Base-by-base conservation (phyloP, 83 land plant species). In the Picea abies region DNA sequence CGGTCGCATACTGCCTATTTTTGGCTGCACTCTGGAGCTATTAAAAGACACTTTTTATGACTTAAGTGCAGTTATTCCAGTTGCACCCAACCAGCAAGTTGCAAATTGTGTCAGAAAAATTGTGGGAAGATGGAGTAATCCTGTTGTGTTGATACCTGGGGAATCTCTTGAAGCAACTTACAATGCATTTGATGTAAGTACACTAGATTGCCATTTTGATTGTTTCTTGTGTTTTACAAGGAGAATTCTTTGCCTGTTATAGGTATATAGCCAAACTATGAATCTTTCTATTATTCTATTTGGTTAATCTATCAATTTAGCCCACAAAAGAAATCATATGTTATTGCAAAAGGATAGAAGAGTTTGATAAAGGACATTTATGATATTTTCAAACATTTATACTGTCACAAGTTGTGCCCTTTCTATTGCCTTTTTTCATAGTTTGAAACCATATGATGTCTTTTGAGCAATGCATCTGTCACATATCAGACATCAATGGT, bases 1-100 rank as follows among this genome's bases (percentile, higher is more conserved):
- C 41, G 88, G 81, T 16, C 88, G 90, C 52, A 93, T 97, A 98
- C 89, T 95, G 66, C 90, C 96, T 14, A 94, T 97, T 78, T 97
- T 86, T 80, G 83, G 86, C 26, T 78, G 84, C 1, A 84, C 98
- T 60, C 61, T 97, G 89, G 76, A 90, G 25, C 79, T 83, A 41
- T 47, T 97, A 44, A 87, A 83, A 22, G 82, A 63, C 22, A 81
- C 85, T 44, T 79, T 84, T 58, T 68, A 90, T 37, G 86, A 85
- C 70, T 66, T 97, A 73, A 81, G 87, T 56, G 89, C 87, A 20
- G 83, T 92, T 65, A 89, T 97, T 69, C 96, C 93, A 81, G 94
- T 94, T 25, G 95, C 93, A 26, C 89, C 93, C 41, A 97, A 92
- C 88, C 80, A 49, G 60, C 80, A 87, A 68, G 92, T 95, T 58